phyloP scores from a whole-genome alignment of 1,139 yeast species.

The Magnusiomyces fungicola region DNA sequence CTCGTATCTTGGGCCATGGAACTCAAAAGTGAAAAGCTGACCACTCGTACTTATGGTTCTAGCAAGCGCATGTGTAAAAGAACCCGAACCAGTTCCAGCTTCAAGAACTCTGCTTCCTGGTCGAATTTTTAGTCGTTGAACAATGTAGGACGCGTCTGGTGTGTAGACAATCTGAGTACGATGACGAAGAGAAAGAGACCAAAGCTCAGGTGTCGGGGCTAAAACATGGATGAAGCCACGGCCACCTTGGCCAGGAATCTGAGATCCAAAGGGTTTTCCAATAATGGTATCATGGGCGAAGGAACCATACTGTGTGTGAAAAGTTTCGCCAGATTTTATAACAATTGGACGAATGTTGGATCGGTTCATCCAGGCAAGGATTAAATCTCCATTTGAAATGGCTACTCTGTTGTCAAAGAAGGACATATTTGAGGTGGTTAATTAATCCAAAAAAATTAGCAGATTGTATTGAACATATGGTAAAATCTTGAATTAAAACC shows the following conservation, averaged over 20 bases:
- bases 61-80: conserved; percentile 89
- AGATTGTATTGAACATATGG: no score
- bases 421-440: conserved; percentile 9
- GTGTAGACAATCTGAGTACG: conserved; percentile 97
- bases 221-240: conserved; percentile 62
- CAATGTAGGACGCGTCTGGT: conserved; percentile 86
- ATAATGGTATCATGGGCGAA: conserved; percentile 80
- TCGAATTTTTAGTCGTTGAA: conserved; percentile 67
- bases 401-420: conserved; percentile 46
- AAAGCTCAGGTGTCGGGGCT: conserved; percentile 90
- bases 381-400: conserved; percentile 79
- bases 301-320: conserved; percentile 84
- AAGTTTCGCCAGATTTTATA: conserved; percentile 48
- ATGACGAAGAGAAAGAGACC: conserved; percentile 94
- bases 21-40: conserved; percentile 74
- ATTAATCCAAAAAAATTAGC: no score
- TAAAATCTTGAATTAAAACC: neutral
- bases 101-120: conserved; percentile 80
- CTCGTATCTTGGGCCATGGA: conserved; percentile 72
- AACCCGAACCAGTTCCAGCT: conserved; percentile 97
- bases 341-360: conserved; percentile 69
- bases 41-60: conserved; percentile 64
- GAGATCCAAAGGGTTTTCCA: conserved; percentile 77
- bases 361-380: conserved; percentile 77
- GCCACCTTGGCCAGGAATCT: conserved; percentile 37